A percentile compares a stretch with the other conserved stretches of the same genome.
Conservation (phyloP, 2,329 filamentous ascomycete species). For the Colletotrichum abscissum region DNA sequence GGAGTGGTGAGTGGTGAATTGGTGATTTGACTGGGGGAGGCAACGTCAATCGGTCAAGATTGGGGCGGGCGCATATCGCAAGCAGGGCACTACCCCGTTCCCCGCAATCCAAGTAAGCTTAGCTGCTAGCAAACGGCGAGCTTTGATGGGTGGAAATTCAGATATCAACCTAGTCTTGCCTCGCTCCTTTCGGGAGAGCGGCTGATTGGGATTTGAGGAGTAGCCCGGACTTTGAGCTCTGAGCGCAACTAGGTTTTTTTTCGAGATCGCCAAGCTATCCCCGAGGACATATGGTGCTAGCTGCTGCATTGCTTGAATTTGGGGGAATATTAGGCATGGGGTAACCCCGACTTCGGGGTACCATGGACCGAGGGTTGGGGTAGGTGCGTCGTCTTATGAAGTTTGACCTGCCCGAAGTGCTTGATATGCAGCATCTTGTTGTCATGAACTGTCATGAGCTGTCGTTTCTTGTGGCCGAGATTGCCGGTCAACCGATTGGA, state of each 20-base stretch:
- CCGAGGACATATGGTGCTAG: background rate
- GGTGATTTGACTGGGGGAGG: too few relatives aligned
- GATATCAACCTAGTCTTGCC: background rate
- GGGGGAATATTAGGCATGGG: background rate
- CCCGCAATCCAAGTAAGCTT: conserved; percentile 8
- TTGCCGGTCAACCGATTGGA: background rate
- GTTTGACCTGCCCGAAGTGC: conserved; percentile 1
- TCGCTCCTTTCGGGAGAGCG: conserved; percentile 10
- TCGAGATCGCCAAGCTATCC: conserved; percentile 15
- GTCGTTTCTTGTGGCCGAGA: background rate
- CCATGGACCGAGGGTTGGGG: conserved; percentile 5
- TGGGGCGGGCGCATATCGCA: background rate
- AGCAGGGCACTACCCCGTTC: conserved; percentile 18
- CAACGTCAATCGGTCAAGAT: conserved; percentile 6
- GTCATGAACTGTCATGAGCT: background rate
- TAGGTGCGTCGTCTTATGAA: background rate
- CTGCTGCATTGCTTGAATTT: background rate
- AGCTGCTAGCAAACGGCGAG: conserved; percentile 3
- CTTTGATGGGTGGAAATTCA: conserved; percentile 26
- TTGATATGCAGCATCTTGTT: background rate
- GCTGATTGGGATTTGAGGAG: conserved; percentile 9
- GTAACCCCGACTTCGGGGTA: conserved; percentile 18
- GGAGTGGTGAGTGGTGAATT: background rate
- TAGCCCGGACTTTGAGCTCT: background rate
- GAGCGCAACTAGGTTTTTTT: conserved; percentile 8